phyloP scores from a whole-genome alignment of 305 asterid genomes.

The Andrographis paniculata region DNA sequence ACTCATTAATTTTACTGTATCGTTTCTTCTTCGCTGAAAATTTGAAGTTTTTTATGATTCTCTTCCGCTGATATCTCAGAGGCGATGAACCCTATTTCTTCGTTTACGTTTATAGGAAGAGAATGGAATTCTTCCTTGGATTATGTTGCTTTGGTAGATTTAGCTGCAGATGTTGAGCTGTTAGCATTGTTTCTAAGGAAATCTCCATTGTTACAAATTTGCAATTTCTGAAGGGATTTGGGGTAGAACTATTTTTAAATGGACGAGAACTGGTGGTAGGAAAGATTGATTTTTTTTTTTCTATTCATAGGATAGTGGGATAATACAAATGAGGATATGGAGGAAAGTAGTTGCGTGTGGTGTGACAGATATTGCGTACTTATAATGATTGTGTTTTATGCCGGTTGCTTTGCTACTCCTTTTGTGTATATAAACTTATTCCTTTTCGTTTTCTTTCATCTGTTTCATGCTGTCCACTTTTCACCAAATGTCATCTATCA shows the following conservation, averaged over 20 bases:
- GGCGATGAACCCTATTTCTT: slow-evolving; percentile 11
- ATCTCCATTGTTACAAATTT: slow-evolving; percentile 10
- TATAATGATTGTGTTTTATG: slow-evolving; percentile 8
- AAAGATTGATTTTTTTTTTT: slow-evolving; percentile 6
- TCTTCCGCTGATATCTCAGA: slow-evolving; percentile 8
- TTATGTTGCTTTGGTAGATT: slow-evolving; percentile 12
- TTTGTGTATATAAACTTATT: slow-evolving; percentile 13
- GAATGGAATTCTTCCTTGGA: slow-evolving; percentile 20
- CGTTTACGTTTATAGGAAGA: neutral
- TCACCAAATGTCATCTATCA: slow-evolving; percentile 10
- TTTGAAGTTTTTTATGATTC: slow-evolving; percentile 1
- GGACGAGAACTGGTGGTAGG: slow-evolving; percentile 10
- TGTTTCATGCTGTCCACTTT: slow-evolving; percentile 17
- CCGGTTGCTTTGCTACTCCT: slow-evolving; percentile 10
- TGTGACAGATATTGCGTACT: neutral
- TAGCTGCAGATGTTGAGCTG: slow-evolving; percentile 7
- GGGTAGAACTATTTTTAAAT: neutral
- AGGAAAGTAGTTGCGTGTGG: slow-evolving; percentile 11
- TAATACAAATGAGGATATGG: neutral
- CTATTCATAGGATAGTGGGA: slow-evolving; percentile 3
- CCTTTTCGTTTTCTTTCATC: slow-evolving; percentile 10
- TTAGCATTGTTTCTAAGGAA: slow-evolving; percentile 3
- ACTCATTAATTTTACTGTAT: slow-evolving; percentile 5
- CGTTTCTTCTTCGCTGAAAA: neutral
- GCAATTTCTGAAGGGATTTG: neutral